Percentiles rank a stretch among this genome's conserved stretches.
These are phyloP conservation scores for Boletus rufocinnamomeus DNA, from an alignment of 768 basidiomycete genomes.

Conservation along the genomic window DNA sequence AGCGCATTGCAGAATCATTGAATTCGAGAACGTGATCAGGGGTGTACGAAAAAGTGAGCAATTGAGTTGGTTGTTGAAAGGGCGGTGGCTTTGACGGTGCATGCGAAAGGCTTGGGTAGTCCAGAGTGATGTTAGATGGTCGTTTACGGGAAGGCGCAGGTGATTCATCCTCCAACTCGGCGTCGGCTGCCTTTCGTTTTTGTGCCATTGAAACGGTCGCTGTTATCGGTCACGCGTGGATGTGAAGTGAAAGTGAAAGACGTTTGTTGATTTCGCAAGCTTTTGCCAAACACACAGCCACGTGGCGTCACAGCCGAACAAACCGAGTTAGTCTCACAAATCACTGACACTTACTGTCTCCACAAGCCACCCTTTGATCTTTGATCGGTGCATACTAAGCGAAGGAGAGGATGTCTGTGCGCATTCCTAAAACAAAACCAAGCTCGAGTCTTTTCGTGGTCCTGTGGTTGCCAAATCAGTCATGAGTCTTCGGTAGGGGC, in stretches of 20 bases:
- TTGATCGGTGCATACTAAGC: too few species aligned
- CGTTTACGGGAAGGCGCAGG: constrained; percentile 11
- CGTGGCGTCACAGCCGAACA: not conserved
- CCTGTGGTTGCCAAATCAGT: constrained; percentile 4
- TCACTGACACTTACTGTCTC: too few species aligned
- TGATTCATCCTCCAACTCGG: constrained; percentile 8
- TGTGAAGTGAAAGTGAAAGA: not conserved
- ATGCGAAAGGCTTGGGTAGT: constrained; percentile 29
- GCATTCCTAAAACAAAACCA: constrained; percentile 3
- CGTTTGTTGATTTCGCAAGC: constrained; percentile 23
- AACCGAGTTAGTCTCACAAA: not conserved
- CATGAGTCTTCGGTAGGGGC: not conserved
- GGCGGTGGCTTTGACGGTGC: constrained; percentile 34
- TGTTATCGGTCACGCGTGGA: constrained; percentile 5
- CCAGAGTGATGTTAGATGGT: constrained; percentile 6
- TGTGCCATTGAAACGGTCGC: constrained; percentile 21
- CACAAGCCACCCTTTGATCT: not conserved
- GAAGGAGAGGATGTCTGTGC: not conserved
- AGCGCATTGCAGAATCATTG: constrained; percentile 67
- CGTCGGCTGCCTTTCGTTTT: constrained; percentile 31
- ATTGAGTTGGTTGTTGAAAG: constrained; percentile 70
- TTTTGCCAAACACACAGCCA: constrained; percentile 31
- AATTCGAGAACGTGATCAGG: constrained; percentile 59
- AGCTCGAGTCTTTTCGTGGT: not conserved
- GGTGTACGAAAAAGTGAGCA: constrained; percentile 75